These are phyloP conservation scores for Cunninghamia lanceolata DNA, from an alignment of 75 land plant genomes.

Conservation along the genomic window DNA sequence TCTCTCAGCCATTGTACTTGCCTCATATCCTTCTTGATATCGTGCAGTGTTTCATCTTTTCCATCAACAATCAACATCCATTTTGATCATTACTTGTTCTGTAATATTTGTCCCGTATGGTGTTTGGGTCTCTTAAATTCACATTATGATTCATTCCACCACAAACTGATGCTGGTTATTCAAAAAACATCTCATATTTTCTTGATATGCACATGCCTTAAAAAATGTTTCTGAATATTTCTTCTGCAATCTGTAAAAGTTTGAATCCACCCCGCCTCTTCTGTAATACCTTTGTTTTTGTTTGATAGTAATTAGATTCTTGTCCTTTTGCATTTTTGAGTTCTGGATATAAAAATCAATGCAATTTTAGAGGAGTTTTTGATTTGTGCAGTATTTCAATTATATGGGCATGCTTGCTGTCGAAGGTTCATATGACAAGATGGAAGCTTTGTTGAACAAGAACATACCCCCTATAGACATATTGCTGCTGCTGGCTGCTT, in stretches of 20 bases:
- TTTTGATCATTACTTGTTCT: neutral
- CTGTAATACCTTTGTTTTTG: neutral
- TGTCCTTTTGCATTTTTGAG: neutral
- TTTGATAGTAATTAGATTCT: neutral
- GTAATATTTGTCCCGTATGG: neutral
- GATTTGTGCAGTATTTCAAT: slow-evolving; percentile 85
- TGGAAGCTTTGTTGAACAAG: slow-evolving; percentile 80
- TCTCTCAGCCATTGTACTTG: neutral
- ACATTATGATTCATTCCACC: neutral
- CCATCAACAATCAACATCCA: neutral
- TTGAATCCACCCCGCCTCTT: neutral
- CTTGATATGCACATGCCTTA: neutral
- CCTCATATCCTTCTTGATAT: neutral
- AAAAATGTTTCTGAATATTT: neutral
- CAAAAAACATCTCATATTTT: neutral
- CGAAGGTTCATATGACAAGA: slow-evolving; percentile 95
- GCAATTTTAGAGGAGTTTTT: slow-evolving; percentile 1
- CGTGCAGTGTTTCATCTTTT: neutral
- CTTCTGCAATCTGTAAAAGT: neutral
- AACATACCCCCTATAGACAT: slow-evolving; percentile 94
- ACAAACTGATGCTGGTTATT: neutral
- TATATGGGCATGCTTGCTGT: slow-evolving; percentile 99
- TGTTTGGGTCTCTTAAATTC: neutral
- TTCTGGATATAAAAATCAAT: neutral
- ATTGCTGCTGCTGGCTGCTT: slow-evolving; percentile 80